Evolutionary conservation across 345 rosid genomes (phyloP), one percentile per base, ranked within the genome.

Genomic region (Brassica rapa): DNA sequence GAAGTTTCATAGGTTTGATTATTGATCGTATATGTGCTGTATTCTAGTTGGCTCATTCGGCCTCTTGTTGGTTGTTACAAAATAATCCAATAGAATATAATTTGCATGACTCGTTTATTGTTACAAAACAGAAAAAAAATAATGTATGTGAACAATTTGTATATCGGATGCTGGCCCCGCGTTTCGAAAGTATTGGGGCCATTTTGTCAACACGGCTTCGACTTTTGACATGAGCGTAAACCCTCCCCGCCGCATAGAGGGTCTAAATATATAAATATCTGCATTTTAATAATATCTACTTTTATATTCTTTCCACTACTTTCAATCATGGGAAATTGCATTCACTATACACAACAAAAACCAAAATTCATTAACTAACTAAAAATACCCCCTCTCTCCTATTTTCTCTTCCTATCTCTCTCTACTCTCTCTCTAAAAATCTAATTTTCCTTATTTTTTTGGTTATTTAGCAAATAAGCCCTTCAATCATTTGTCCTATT

Each of bases 31-130:
- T 49, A n/a, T 49, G 66, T 32, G 81, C 72, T 78, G 77, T 56
- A 10, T 15, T 65, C 62, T 78, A 39, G 81, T 57, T 78, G 81
- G 76, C 72, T 65, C 72, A 56, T 71, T 65, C 14, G 25, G 21
- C 53, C 27, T 65, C 19, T 56, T 78, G 66, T 30, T 71, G 77
- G 77, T 71, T 65, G 81, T 78, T 78, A 78, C 77, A 72, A 41
- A 11, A 39, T 37, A 71, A 71, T 29, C 23, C 0, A 66, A 65
- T 71, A 56, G 59, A 56, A 78, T 78, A 71, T 56, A 29, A 43
- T 78, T 43, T 29, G 29, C 72, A 29, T 65, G 6, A 78, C 68
- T 71, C 68, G 72, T 71, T 71, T 77, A 64, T 71, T 77, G 81
- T 71, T 71, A 77, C 49, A 27, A 37, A 35, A 8, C 35, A 51